These are phyloP conservation scores for Barnettozyma populi DNA, from an alignment of 805 yeast species.

Conservation along the genomic window DNA sequence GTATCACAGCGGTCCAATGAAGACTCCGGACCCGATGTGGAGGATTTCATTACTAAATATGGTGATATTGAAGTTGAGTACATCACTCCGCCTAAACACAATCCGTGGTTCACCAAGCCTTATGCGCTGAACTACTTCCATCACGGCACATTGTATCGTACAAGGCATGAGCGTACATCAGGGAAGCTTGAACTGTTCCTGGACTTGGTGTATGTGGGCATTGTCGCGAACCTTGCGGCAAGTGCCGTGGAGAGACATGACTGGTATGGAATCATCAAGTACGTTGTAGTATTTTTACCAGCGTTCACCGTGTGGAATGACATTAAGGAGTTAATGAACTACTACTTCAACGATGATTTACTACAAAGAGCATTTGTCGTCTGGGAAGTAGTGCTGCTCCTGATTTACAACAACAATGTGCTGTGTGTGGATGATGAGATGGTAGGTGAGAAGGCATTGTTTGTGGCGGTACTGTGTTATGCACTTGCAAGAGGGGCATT, in stretches of 20 bases:
- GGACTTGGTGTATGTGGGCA: conserved; percentile 60
- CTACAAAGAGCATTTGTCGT: conserved; percentile 46
- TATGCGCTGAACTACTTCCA: conserved; percentile 58
- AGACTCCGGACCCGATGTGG: conserved; percentile 26
- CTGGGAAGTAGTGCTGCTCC: conserved; percentile 47
- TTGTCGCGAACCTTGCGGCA: conserved; percentile 54
- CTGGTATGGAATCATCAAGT: conserved; percentile 42
- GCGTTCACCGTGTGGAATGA: conserved; percentile 66
- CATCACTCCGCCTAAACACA: conserved; percentile 35
- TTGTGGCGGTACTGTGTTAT: conserved; percentile 33
- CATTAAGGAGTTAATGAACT: conserved; percentile 57
- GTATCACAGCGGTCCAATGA: neutral
- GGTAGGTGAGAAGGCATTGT: conserved; percentile 16
- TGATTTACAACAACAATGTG: conserved; percentile 48
- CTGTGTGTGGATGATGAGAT: conserved; percentile 31
- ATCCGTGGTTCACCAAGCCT: conserved; percentile 41
- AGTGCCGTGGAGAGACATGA: conserved; percentile 45
- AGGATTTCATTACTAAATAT: conserved; percentile 40
- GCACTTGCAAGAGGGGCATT: conserved; percentile 34
- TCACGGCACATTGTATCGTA: conserved; percentile 49
- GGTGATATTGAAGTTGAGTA: conserved; percentile 45
- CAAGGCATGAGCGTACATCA: conserved; percentile 49
- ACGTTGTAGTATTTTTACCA: conserved; percentile 47
- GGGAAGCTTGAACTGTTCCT: conserved; percentile 52
- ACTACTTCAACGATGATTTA: conserved; percentile 56